A percentile compares a stretch with the other conserved stretches of the same genome.
These are phyloP conservation scores for Penicillium arizonense DNA, from an alignment of 495 filamentous ascomycete species.

Conservation along the genomic window DNA sequence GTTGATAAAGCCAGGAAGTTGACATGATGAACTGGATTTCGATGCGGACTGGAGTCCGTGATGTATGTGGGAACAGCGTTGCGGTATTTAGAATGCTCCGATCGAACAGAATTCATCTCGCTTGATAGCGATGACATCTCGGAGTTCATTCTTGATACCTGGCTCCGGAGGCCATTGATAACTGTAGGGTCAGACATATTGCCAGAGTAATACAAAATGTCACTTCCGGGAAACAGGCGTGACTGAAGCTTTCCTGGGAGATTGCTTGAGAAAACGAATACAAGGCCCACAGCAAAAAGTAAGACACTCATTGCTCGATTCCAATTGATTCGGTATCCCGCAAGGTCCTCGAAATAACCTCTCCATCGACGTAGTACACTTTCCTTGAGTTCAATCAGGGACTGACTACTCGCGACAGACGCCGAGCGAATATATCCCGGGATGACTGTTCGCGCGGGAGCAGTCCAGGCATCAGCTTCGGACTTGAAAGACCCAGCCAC, in stretches of 20 bases:
- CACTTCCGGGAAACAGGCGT: conserved; percentile 3
- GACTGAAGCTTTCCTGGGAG: conserved; percentile 10
- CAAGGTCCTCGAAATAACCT: background rate
- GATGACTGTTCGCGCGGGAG: conserved; percentile 28
- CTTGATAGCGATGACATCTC: conserved; percentile 38
- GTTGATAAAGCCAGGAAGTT: conserved; percentile 37
- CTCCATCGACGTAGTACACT: conserved; percentile 7
- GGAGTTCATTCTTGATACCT: conserved; percentile 28
- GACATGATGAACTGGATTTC: conserved; percentile 19
- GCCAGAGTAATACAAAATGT: conserved; percentile 9
- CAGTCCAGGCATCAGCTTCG: conserved; percentile 11
- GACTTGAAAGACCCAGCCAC: conserved; percentile 10
- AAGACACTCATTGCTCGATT: conserved; percentile 2
- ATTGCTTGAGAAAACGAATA: conserved; percentile 1
- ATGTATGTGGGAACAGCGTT: conserved; percentile 20
- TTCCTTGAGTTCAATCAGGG: conserved; percentile 1
- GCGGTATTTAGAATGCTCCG: conserved; percentile 13
- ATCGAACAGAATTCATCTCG: conserved; percentile 29
- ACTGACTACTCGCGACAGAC: background rate
- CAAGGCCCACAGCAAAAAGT: conserved; percentile 13
- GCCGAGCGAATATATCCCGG: conserved; percentile 4
- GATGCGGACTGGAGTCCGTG: background rate
- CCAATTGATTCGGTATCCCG: conserved; percentile 7
- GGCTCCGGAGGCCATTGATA: conserved; percentile 27
- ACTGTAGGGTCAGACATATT: conserved; percentile 25